Percentiles rank a stretch among this genome's conserved stretches.
Evolutionary conservation across 345 rosid genomes (phyloP).

Genomic region (rapeseed (Brassica napus)): Da-Ae NC_063450.1:39192001-39192500

Average conservation of each 20-base stretch:
- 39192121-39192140: neutral
- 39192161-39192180: slow-evolving; percentile 57
- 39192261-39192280: slow-evolving; percentile 29
- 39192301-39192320: slow-evolving; percentile 48
- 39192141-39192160: neutral
- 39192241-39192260: slow-evolving; percentile 37
- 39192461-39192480: slow-evolving; percentile 92
- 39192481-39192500: slow-evolving; percentile 56
- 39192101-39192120: neutral
- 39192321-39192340: slow-evolving; percentile 64
- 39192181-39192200: slow-evolving; percentile 54
- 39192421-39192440: slow-evolving; percentile 90
- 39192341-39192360: slow-evolving; percentile 56
- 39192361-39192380: slow-evolving; percentile 51
- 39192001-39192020: slow-evolving; percentile 19
- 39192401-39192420: slow-evolving; percentile 87
- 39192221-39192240: slow-evolving; percentile 39
- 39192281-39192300: slow-evolving; percentile 40
- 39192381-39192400: slow-evolving; percentile 73
- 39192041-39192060: slow-evolving; percentile 71
- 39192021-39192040: neutral
- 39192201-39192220: slow-evolving; percentile 52
- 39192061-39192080: slow-evolving; percentile 68
- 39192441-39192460: slow-evolving; percentile 89
- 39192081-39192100: slow-evolving; percentile 61